Evolutionary conservation across 345 rosid species (phyloP), one percentile per base, ranked within the genome.

Genomic region (Salix purpurea): DNA sequence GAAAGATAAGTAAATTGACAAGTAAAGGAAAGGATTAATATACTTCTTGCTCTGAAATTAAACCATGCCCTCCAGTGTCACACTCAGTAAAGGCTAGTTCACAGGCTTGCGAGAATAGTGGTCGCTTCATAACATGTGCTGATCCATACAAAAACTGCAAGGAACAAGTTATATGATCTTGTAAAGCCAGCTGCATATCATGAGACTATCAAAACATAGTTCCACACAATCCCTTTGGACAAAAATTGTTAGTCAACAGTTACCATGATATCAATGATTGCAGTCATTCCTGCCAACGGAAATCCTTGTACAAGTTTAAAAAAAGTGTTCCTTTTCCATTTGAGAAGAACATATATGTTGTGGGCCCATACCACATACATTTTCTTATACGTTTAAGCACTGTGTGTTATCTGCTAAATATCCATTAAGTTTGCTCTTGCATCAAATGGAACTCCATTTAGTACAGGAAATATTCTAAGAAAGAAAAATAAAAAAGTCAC

Each of bases 111-210:
- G 76, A 78, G 83, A 96, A 96, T 46, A 79, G 76, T 1, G 96
- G 96, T 68, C 74, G 93, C 68, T 78, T 87, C 88, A 86, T 79
- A 74, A 96, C 90, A 69, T 92, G 90, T 56, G 89, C 93, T 37
- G 96, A 90, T 58, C 89, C 98, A 84, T 78, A 91, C 83, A 96
- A 85, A 87, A 88, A 96, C 99, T 96, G 90, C 86, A 83, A 76
- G 78, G 74, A 75, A 77, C 70, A 68, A 74, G 60, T 23, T 54
- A 71, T 54, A 69, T 52, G 72, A 21, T 48, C 37, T 34, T 24
- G 6, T 21, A 34, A n/a, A 6, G 50, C 12, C 23, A 10, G 37
- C 12, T 18, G 26, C 61, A 54, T 54, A 74, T n/a, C 39, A 28
- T 19, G 34, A 60, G n/a, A 54, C 12, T 6, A 54, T 54, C n/a